Conservation (phyloP, 352 stramenopile species). For the Pythium brachiatum region DNA sequence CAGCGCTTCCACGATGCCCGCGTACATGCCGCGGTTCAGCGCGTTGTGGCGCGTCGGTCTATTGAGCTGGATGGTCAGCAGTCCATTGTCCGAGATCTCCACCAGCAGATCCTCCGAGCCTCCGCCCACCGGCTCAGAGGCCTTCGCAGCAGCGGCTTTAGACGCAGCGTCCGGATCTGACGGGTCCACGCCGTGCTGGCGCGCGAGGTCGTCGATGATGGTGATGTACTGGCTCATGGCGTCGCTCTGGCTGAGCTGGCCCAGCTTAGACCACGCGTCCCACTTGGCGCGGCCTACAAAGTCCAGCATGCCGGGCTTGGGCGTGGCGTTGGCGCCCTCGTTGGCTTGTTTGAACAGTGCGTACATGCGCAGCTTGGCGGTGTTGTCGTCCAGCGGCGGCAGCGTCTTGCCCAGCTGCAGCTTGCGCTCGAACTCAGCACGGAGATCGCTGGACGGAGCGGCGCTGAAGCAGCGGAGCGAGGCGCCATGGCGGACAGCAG, state of each 20-base stretch:
- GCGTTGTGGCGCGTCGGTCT: conserved; percentile 86
- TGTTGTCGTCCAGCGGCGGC: conserved; percentile 68
- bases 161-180: conserved; percentile 10
- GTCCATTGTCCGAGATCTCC: conserved; percentile 45
- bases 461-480: conserved; percentile 15
- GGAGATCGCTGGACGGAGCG: neutral
- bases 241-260: conserved; percentile 63
- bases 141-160: neutral
- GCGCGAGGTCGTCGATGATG: conserved; percentile 68
- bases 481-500: neutral
- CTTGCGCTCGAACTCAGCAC: conserved; percentile 53
- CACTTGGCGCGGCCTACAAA: conserved; percentile 84
- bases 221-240: conserved; percentile 71
- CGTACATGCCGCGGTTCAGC: conserved; percentile 84
- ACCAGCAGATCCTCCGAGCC: conserved; percentile 50
- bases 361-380: conserved; percentile 81
- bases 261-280: conserved; percentile 73
- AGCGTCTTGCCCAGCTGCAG: conserved; percentile 68
- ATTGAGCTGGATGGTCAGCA: conserved; percentile 82
- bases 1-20: conserved; percentile 68
- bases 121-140: conserved; percentile 13
- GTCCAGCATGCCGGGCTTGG: conserved; percentile 76
- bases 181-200: conserved; percentile 34
- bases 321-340: conserved; percentile 52
- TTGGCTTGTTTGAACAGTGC: conserved; percentile 83